Base-by-base conservation (phyloP, 345 rosid genomes). In the Salix brachista region DNA sequence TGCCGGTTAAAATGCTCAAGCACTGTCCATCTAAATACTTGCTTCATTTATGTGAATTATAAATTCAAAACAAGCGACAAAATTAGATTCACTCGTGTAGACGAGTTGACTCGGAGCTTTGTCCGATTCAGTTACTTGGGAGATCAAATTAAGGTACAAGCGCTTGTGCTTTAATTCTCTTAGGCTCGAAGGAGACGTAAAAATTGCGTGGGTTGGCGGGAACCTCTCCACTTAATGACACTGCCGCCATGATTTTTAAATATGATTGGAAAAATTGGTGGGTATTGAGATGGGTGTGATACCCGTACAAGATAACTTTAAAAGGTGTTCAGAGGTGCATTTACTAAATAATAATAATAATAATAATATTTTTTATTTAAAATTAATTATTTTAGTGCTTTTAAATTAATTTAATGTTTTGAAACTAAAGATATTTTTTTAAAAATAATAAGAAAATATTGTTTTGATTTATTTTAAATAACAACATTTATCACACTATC, bases 71-170 rank as follows among this genome's bases (percentile, higher is more conserved):
- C 71, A 25, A 19, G 18, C 75, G 32, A 7, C 54, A 26, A 16
- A 13, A 25, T 10, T 58, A 56, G 11, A 42, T 30, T 8, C n/a
- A 66, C 77, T 48, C 77, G 50, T 23, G 1, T 12, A 13, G 17
- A 21, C 50, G 71, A 75, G 71, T 66, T 75, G 78, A 66, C 32
- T 52, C 71, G 71, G 52, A 25, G 18, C 2, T 16, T 12, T 25
- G 25, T 23, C 50, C 18, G 65, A 23, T 28, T 52, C 23, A 17
- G 37, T n/a, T 7, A 8, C 2, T 7, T 0, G 13, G 39, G 32
- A 19, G 8, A 3, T n/a, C 28, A 58, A 10, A 23, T 58, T 23
- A 58, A 58, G 64, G 64, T 58, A 25, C 28, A 10, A 23, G 64
- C 64, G 4, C 64, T n/a, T 3, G 26, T n/a, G 4, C n/a, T 58